Percentiles rank a stretch among this genome's conserved stretches.
Evolutionary conservation across 805 yeast species (phyloP).

Genomic region (Clavispora asparagi): DNA sequence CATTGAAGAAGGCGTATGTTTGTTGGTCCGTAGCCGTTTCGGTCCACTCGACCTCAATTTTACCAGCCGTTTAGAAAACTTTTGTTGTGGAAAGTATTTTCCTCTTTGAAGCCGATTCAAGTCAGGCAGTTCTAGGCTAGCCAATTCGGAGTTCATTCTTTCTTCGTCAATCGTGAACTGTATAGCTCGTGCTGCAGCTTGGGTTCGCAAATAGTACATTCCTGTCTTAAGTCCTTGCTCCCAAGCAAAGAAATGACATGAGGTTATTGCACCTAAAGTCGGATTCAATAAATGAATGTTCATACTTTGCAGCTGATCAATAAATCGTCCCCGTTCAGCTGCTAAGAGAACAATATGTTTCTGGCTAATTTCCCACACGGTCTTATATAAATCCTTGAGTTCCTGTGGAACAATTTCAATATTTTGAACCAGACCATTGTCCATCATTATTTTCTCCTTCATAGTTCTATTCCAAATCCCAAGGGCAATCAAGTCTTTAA

Average conservation of each 20-base stretch:
- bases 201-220: constrained; percentile 36
- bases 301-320: constrained; percentile 49
- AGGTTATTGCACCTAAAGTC: constrained; percentile 35
- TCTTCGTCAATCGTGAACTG: constrained; percentile 21
- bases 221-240: constrained; percentile 35
- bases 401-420: constrained; percentile 71
- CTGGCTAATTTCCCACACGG: constrained; percentile 96
- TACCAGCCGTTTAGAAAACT: background rate
- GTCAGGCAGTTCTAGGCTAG: constrained; percentile 1
- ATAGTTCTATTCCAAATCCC: constrained; percentile 80
- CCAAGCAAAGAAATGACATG: constrained; percentile 41
- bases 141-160: background rate
- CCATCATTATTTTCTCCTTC: constrained; percentile 70
- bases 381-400: constrained; percentile 74
- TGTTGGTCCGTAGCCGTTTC: background rate
- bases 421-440: constrained; percentile 81
- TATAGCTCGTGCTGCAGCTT: constrained; percentile 33
- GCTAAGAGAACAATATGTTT: constrained; percentile 82
- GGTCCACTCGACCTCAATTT: background rate
- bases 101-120: background rate
- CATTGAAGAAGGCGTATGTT: background rate
- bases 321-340: constrained; percentile 66
- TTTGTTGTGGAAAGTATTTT: background rate
- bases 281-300: constrained; percentile 35
- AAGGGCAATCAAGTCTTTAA: constrained; percentile 74